phyloP scores from a whole-genome alignment of 2,329 filamentous ascomycete genomes.

The Fusarium sp. region DNA sequence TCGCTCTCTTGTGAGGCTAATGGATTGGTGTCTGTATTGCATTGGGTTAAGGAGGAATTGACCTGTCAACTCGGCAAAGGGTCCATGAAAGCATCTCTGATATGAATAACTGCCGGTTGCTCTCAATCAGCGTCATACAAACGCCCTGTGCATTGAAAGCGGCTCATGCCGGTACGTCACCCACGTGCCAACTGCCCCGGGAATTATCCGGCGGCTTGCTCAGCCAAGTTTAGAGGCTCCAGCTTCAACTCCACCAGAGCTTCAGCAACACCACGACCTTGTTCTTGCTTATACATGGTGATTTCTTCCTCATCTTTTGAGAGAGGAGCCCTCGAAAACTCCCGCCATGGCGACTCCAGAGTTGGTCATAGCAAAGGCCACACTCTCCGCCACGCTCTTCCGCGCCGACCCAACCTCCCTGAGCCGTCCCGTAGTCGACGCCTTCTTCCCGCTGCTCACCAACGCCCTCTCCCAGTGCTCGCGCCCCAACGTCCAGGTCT shows the following conservation, averaged over 20 bases:
- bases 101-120: slow-evolving; percentile 9
- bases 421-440: slow-evolving; percentile 75
- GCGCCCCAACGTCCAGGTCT: slow-evolving; percentile 89
- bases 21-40: neutral
- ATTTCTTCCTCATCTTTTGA: neutral
- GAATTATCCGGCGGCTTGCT: slow-evolving; percentile 27
- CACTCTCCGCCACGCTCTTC: slow-evolving; percentile 79
- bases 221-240: neutral
- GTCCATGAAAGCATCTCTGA: neutral
- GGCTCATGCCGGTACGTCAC: slow-evolving; percentile 6
- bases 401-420: slow-evolving; percentile 79
- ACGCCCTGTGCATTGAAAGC: neutral
- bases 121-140: slow-evolving; percentile 1
- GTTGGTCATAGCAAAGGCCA: slow-evolving; percentile 82
- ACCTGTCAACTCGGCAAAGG: neutral
- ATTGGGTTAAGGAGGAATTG: neutral
- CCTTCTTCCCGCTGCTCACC: slow-evolving; percentile 75
- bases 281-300: neutral
- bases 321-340: neutral
- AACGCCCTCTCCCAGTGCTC: slow-evolving; percentile 78
- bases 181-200: slow-evolving; percentile 25
- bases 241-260: slow-evolving; percentile 28
- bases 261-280: slow-evolving; percentile 21
- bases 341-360: slow-evolving; percentile 73
- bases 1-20: slow-evolving; percentile 12